phyloP scores from a whole-genome alignment of 2,329 filamentous ascomycete genomes.

The Epichloe brachyelytri region DNA sequence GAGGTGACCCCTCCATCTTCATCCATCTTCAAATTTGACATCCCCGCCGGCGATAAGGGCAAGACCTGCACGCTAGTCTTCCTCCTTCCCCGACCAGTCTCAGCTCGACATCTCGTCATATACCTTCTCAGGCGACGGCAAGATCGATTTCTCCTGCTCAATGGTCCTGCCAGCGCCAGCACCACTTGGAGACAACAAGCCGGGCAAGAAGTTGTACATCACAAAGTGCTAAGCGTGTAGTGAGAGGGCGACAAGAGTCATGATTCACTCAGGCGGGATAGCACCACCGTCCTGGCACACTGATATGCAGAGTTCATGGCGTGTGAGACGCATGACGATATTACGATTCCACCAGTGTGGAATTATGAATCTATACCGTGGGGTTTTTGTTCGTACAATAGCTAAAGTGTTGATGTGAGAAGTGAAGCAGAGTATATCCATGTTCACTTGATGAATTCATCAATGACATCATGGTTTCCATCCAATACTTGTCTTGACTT shows the following conservation, averaged over 20 bases:
- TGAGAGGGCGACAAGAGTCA: not conserved
- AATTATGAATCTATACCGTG: not conserved
- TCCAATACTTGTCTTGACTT: too few relatives aligned
- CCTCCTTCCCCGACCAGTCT: constrained; percentile 40
- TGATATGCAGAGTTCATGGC: not conserved
- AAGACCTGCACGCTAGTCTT: constrained; percentile 53
- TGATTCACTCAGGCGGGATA: not conserved
- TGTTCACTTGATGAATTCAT: too few relatives aligned
- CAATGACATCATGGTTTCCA: too few relatives aligned
- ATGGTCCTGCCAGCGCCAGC: constrained; percentile 26
- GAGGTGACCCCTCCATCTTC: constrained; percentile 40
- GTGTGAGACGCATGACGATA: not conserved
- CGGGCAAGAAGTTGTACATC: constrained; percentile 28
- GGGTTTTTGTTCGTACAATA: not conserved
- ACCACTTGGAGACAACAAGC: constrained; percentile 41
- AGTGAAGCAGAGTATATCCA: too few relatives aligned
- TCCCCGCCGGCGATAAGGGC: constrained; percentile 37
- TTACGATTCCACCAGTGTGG: not conserved
- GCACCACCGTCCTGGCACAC: too few relatives aligned
- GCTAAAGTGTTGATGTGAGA: too few relatives aligned
- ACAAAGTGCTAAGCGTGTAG: constrained; percentile 16
- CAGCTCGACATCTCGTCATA: constrained; percentile 47
- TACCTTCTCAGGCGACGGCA: constrained; percentile 33
- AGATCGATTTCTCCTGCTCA: constrained; percentile 40
- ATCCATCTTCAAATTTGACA: constrained; percentile 58